Percentiles rank a stretch among this genome's conserved stretches.
Conservation (phyloP, 2,329 filamentous ascomycete genomes). For the Fusarium zealandicum region DNA sequence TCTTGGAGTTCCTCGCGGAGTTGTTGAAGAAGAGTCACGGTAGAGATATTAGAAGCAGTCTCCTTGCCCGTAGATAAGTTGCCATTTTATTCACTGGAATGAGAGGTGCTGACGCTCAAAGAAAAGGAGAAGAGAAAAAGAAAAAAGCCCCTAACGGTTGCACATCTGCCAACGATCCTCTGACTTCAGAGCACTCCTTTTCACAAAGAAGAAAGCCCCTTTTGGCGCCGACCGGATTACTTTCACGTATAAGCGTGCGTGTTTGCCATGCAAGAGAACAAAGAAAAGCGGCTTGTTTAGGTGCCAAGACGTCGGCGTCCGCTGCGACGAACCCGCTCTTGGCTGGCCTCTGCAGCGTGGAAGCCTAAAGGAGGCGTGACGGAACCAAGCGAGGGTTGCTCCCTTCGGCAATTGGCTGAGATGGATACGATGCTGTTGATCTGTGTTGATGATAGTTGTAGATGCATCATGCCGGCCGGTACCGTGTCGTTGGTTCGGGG, state of each 20-base stretch:
- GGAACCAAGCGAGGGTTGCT: background rate
- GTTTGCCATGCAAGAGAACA: constrained; percentile 40
- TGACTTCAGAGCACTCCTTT: constrained; percentile 14
- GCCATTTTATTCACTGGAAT: constrained; percentile 32
- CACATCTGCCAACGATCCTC: constrained; percentile 17
- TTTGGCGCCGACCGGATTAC: constrained; percentile 14
- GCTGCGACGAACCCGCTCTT: constrained; percentile 15
- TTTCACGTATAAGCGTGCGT: constrained; percentile 25
- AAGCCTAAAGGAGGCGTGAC: constrained; percentile 23
- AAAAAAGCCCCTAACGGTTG: constrained; percentile 17
- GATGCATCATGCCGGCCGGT: too few species aligned
- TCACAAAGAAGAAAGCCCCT: constrained; percentile 26
- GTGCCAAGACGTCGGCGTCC: constrained; percentile 17
- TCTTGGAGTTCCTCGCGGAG: background rate
- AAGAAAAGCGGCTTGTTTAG: constrained; percentile 38
- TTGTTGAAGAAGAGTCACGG: background rate
- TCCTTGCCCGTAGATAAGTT: constrained; percentile 2
- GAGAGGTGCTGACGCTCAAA: constrained; percentile 29
- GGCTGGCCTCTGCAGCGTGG: constrained; percentile 13
- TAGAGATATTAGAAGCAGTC: constrained; percentile 1
- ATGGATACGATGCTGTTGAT: background rate
- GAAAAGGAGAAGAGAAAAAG: constrained; percentile 12
- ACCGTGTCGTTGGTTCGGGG: constrained; percentile 10
- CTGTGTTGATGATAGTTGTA: constrained; percentile 8
- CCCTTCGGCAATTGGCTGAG: background rate